Percentiles rank a stretch among this genome's conserved stretches.
Evolutionary conservation across 2,329 filamentous ascomycete genomes (phyloP).

Genomic region (Fusarium vanettenii): DNA sequence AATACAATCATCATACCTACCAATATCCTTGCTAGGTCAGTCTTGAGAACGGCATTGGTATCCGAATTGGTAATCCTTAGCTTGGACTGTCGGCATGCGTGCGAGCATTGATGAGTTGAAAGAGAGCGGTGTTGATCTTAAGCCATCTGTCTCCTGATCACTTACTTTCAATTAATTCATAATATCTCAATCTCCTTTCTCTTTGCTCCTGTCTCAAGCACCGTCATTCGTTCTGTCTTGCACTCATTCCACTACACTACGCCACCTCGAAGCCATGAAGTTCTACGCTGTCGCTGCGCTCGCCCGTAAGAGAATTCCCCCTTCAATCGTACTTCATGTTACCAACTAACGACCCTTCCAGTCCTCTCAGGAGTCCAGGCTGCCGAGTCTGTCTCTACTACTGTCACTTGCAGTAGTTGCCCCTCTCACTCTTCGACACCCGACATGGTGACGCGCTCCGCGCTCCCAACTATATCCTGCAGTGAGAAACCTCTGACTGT

Average conservation of each 20-base stretch:
- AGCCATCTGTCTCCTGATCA: neutral
- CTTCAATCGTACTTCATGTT: accelerated
- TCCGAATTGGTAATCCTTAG: neutral
- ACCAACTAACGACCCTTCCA: neutral
- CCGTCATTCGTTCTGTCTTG: slow-evolving; percentile 5
- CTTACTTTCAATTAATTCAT: neutral
- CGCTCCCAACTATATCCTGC: slow-evolving; percentile 24
- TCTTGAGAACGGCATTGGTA: neutral
- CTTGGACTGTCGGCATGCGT: neutral
- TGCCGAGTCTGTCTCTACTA: slow-evolving; percentile 28
- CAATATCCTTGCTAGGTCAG: neutral
- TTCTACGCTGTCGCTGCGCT: slow-evolving; percentile 15
- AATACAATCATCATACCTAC: neutral
- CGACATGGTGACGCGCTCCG: slow-evolving; percentile 31
- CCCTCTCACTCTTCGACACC: slow-evolving; percentile 7
- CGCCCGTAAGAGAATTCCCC: slow-evolving; percentile 12
- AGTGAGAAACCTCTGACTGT: slow-evolving; percentile 16
- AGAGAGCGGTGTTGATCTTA: neutral
- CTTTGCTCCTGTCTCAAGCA: neutral
- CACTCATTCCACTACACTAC: slow-evolving; percentile 9
- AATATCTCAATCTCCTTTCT: neutral
- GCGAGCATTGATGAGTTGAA: neutral
- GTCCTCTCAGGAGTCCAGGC: slow-evolving; percentile 26
- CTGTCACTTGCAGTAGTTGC: slow-evolving; percentile 24
- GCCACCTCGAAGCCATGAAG: slow-evolving; percentile 25